Conservation (phyloP, 2,329 filamentous ascomycete genomes). For the Exserohilum rostratum region DNA sequence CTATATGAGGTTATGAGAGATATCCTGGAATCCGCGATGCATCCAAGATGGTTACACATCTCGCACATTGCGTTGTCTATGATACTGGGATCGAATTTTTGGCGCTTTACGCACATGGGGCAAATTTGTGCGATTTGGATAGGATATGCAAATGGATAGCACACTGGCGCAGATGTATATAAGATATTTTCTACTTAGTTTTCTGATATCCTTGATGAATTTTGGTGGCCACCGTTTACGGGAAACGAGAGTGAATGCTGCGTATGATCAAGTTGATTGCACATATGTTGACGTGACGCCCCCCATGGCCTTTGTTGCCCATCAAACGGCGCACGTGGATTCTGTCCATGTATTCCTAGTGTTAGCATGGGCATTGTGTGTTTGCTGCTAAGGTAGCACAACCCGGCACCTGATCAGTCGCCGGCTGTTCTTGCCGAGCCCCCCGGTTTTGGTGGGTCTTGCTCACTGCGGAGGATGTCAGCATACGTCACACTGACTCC, state of each 20-base stretch:
- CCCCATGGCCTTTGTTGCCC: no score
- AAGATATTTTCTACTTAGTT: slow-evolving; percentile 5
- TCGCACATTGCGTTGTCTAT: slow-evolving; percentile 13
- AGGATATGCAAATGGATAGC: neutral
- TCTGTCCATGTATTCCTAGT: no score
- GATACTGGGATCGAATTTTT: slow-evolving; percentile 6
- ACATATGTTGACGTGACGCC: neutral
- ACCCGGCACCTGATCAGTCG: neutral
- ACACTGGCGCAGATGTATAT: slow-evolving; percentile 18
- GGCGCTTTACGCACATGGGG: neutral
- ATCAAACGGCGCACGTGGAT: no score
- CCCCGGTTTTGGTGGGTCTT: neutral
- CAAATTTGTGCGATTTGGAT: slow-evolving; percentile 1
- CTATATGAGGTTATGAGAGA: slow-evolving; percentile 39
- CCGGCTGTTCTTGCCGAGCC: slow-evolving; percentile 1
- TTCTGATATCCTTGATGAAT: slow-evolving; percentile 21
- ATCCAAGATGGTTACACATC: slow-evolving; percentile 13
- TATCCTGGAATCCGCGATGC: slow-evolving; percentile 26
- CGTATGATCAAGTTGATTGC: neutral
- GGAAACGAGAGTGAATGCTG: slow-evolving; percentile 17
- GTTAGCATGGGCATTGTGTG: neutral
- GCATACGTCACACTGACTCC: slow-evolving; percentile 16
- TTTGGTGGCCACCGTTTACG: neutral
- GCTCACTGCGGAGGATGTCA: slow-evolving; percentile 6
- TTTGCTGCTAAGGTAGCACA: neutral